phyloP scores from a whole-genome alignment of 805 yeast genomes.

The Ogataea pignaliae region DNA sequence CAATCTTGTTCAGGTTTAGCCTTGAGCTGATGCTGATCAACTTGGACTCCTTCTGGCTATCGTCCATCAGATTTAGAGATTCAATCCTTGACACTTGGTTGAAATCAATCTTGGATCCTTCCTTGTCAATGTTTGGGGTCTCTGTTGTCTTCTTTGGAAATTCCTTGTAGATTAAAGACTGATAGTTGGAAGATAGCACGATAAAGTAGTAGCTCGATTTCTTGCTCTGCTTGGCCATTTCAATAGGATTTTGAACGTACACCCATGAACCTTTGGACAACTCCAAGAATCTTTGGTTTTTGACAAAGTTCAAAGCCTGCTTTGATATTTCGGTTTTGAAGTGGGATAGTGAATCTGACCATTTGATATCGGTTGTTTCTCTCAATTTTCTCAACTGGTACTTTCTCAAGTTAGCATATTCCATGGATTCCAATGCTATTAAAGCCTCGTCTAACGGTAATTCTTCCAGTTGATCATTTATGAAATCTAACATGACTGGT shows the following conservation, averaged over 20 bases:
- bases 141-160: slow-evolving; percentile 42
- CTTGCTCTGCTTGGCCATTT: slow-evolving; percentile 8
- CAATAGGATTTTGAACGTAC: slow-evolving; percentile 51
- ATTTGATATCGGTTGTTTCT: slow-evolving; percentile 31
- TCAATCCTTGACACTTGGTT: slow-evolving; percentile 47
- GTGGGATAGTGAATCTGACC: slow-evolving; percentile 42
- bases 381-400: slow-evolving; percentile 47
- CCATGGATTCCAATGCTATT: slow-evolving; percentile 35
- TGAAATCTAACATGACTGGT: slow-evolving; percentile 28
- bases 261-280: slow-evolving; percentile 82
- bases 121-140: slow-evolving; percentile 57
- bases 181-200: slow-evolving; percentile 63
- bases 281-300: slow-evolving; percentile 68
- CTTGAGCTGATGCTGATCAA: slow-evolving; percentile 57
- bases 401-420: slow-evolving; percentile 49
- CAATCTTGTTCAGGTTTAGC: slow-evolving; percentile 25
- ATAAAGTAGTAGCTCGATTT: slow-evolving; percentile 42
- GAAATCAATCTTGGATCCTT: slow-evolving; percentile 47
- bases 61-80: slow-evolving; percentile 43
- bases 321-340: slow-evolving; percentile 47
- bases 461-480: slow-evolving; percentile 18
- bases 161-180: slow-evolving; percentile 55
- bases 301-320: slow-evolving; percentile 67
- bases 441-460: slow-evolving; percentile 41
- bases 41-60: slow-evolving; percentile 29